These are phyloP conservation scores for Geum urbanum DNA, from an alignment of 306 rosid species.

Conservation along the genomic window DNA sequence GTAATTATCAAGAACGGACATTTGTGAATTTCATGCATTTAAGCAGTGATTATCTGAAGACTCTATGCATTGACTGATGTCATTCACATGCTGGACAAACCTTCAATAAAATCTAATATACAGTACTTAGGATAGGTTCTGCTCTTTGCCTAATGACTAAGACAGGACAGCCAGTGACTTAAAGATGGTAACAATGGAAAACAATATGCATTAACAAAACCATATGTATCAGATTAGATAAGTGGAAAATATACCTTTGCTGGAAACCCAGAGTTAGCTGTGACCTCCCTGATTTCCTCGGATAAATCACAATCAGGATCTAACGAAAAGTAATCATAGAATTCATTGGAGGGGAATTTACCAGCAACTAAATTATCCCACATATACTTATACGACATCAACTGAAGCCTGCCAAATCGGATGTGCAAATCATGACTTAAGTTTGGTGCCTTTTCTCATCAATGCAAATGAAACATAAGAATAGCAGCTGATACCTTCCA, in stretches of 20 bases:
- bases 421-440: conserved; percentile 9
- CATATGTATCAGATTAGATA: conserved; percentile 1
- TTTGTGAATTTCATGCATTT: neutral
- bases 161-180: neutral
- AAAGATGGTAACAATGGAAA: conserved; percentile 5
- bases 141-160: neutral
- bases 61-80: neutral
- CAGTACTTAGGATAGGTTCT: neutral
- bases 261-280: conserved; percentile 45
- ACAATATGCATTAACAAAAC: conserved; percentile 8
- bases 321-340: conserved; percentile 52
- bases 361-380: conserved; percentile 61
- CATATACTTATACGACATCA: conserved; percentile 78
- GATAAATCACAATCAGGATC: conserved; percentile 45
- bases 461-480: conserved; percentile 24
- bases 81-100: neutral
- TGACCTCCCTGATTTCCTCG: conserved; percentile 42
- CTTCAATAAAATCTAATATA: neutral
- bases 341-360: conserved; percentile 44
- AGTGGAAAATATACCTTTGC: conserved; percentile 34
- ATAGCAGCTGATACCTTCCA: conserved; percentile 58
- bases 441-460: conserved; percentile 15
- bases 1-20: neutral
- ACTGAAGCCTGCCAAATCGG: conserved; percentile 65
- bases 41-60: neutral